Conservation (phyloP, 83 land plant species). For the Larix sibirica region DNA sequence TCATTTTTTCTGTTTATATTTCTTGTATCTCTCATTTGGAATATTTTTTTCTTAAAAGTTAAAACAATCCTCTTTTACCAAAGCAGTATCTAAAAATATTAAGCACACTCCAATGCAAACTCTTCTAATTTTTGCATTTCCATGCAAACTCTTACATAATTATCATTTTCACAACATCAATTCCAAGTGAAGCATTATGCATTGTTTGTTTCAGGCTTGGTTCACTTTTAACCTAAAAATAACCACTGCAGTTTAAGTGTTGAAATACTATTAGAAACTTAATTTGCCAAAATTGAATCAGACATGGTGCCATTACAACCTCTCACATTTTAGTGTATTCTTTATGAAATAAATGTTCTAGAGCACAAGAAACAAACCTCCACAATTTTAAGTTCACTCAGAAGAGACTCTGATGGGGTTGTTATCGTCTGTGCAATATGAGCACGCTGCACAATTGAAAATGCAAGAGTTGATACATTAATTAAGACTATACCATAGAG, state of each 20-base stretch:
- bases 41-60: no score
- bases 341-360: neutral
- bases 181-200: neutral
- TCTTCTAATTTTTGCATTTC: no score
- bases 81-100: no score
- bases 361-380: slow-evolving; percentile 49
- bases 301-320: neutral
- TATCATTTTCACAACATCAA: neutral
- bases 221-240: neutral
- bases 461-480: neutral
- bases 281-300: neutral
- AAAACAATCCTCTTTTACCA: no score
- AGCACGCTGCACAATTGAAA: slow-evolving; percentile 42
- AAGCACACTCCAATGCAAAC: no score
- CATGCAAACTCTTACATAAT: neutral
- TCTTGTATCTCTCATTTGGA: no score
- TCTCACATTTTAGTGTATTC: neutral
- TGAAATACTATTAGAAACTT: neutral
- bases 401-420: slow-evolving; percentile 75
- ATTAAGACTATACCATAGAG: neutral
- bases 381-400: slow-evolving; percentile 61
- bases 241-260: neutral
- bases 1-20: no score
- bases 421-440: slow-evolving; percentile 64
- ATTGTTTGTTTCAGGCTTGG: neutral